Evolutionary conservation across 2,329 filamentous ascomycete species (phyloP), one percentile per base, ranked within the genome.

Genomic region (Tothia fuscella): DNA sequence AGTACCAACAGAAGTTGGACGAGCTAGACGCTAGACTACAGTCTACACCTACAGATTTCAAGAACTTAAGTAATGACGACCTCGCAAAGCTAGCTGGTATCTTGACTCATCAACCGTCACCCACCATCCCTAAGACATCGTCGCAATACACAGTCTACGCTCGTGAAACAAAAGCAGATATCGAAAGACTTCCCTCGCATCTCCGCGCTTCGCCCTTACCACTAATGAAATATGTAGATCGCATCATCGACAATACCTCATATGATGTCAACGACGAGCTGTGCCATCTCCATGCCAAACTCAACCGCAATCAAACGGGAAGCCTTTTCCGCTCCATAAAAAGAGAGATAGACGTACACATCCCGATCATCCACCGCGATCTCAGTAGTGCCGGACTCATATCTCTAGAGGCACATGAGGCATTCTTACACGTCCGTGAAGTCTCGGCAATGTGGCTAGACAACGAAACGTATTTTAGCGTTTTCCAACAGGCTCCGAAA

Each of bases 181-280:
- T 42, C 31, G 31, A 24, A 19, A 24, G 26, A 16, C 39, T 42
- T 14, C 39, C 39, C 16, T 19, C n/a, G 12, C 39, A 42, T 36
- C 39, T 42, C 2, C 22, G 13, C 14, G 30, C 22, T n/a, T n/a
- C n/a, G n/a, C 10, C 10, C 26, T 14, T 14, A 14, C 10, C 26
- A 10, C 10, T 29, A 14, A 10, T 10, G 26, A 10, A 29, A 10
- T 14, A 14, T 29, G 10, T 29, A 10, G 14, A 10, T 10, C 10
- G 14, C 26, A 10, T 10, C n/a, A n/a, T n/a, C n/a, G n/a, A n/a
- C 10, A 35, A 17, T 10, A 35, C 16, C 10, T 10, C 10, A 9
- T 9, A 35, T 35, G 10, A 12, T 9, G 10, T 29, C 14, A 10
- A 30, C 35, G 10, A 25, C n/a, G 39, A 33, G 30, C 16, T 38